A percentile compares a stretch with the other conserved stretches of the same genome.
Evolutionary conservation across 2,329 filamentous ascomycete species (phyloP).

Genomic region (Stemphylium vesicarium): DNA sequence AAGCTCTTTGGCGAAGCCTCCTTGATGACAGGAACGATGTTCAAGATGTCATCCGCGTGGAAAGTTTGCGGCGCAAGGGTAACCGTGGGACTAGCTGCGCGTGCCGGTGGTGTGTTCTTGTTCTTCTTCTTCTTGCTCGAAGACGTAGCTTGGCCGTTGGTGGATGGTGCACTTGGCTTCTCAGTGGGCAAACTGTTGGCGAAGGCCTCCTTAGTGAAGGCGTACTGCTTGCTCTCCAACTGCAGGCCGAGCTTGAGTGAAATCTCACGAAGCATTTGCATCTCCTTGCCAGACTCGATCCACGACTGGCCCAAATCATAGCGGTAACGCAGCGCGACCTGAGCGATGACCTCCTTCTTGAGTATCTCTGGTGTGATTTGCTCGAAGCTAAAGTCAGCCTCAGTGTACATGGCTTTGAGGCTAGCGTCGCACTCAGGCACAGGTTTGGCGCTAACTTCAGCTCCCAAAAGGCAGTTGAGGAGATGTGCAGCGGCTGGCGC

Average conservation of each 20-base stretch:
- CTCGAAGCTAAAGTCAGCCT: slow-evolving; percentile 82
- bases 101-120: slow-evolving; percentile 59
- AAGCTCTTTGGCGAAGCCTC: slow-evolving; percentile 90
- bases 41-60: slow-evolving; percentile 82
- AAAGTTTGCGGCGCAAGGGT: slow-evolving; percentile 69
- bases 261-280: slow-evolving; percentile 89
- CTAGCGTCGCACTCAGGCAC: slow-evolving; percentile 76
- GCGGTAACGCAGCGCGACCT: slow-evolving; percentile 77
- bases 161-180: slow-evolving; percentile 30
- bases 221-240: slow-evolving; percentile 78
- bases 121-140: slow-evolving; percentile 60
- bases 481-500: slow-evolving; percentile 82
- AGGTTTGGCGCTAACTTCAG: slow-evolving; percentile 76
- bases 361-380: slow-evolving; percentile 76
- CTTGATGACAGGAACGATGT: slow-evolving; percentile 93
- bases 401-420: slow-evolving; percentile 77
- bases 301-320: slow-evolving; percentile 74
- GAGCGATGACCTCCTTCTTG: slow-evolving; percentile 70
- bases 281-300: slow-evolving; percentile 69
- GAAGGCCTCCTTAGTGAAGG: slow-evolving; percentile 60
- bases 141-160: slow-evolving; percentile 49
- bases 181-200: slow-evolving; percentile 25
- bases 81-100: slow-evolving; percentile 50
- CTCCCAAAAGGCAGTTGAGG: slow-evolving; percentile 89
- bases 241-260: slow-evolving; percentile 90